phyloP scores from a whole-genome alignment of 2,329 filamentous ascomycete genomes.

The Nemania bipapillata region DNA sequence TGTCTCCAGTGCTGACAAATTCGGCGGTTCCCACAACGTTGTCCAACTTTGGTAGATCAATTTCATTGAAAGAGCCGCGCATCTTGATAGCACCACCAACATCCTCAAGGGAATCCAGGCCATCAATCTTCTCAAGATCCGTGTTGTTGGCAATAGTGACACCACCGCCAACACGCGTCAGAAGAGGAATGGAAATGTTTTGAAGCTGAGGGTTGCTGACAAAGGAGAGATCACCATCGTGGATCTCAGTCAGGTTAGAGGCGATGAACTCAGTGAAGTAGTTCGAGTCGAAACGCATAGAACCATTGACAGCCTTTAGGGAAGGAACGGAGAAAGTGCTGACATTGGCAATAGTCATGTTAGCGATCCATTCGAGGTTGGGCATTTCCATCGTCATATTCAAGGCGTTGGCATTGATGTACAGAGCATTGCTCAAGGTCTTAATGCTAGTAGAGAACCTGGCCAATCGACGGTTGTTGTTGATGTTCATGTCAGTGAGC shows the following conservation, averaged over 20 bases:
- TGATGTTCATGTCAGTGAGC: slow-evolving; percentile 80
- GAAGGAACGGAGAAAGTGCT: slow-evolving; percentile 77
- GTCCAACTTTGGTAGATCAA: slow-evolving; percentile 73
- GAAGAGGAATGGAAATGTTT: slow-evolving; percentile 79
- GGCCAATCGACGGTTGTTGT: slow-evolving; percentile 87
- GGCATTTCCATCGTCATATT: slow-evolving; percentile 78
- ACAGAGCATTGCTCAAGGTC: slow-evolving; percentile 76
- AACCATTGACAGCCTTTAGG: slow-evolving; percentile 77
- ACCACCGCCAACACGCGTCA: slow-evolving; percentile 78
- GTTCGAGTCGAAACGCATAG: slow-evolving; percentile 86
- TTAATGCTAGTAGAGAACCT: slow-evolving; percentile 79
- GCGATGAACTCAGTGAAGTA: slow-evolving; percentile 69
- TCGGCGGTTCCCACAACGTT: slow-evolving; percentile 79
- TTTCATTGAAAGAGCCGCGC: slow-evolving; percentile 81
- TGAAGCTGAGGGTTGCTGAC: slow-evolving; percentile 69
- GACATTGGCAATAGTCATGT: slow-evolving; percentile 85
- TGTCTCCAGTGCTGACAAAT: slow-evolving; percentile 72
- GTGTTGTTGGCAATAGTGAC: slow-evolving; percentile 92
- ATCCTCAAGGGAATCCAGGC: slow-evolving; percentile 73
- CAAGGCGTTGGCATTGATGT: slow-evolving; percentile 82
- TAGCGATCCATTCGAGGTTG: slow-evolving; percentile 79
- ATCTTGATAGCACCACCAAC: slow-evolving; percentile 86
- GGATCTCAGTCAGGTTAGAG: slow-evolving; percentile 76
- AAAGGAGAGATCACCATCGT: slow-evolving; percentile 69
- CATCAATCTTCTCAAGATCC: slow-evolving; percentile 70